These are phyloP conservation scores for Spirogloea muscicola DNA, from an alignment of 139 green algal species.

Conservation along the genomic window DNA sequence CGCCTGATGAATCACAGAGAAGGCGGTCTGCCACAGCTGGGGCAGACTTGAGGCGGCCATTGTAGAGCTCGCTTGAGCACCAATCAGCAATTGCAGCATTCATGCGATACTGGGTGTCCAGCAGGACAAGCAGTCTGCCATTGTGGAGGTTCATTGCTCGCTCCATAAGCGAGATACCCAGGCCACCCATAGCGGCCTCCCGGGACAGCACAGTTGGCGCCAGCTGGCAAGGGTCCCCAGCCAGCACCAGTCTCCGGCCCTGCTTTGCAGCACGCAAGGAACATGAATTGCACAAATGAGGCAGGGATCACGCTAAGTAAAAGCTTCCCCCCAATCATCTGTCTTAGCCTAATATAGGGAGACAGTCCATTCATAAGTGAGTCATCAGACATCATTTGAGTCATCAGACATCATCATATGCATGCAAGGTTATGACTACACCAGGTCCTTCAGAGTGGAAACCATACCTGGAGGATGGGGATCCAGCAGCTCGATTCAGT, in stretches of 20 bases:
- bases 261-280: too few relatives aligned
- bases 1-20: slow-evolving; percentile 8
- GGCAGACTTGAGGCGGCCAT: slow-evolving; percentile 23
- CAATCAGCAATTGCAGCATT: slow-evolving; percentile 39
- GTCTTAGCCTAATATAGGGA: too few relatives aligned
- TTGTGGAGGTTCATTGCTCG: too few relatives aligned
- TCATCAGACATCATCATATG: too few relatives aligned
- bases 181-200: slow-evolving; percentile 27
- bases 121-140: too few relatives aligned
- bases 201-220: slow-evolving; percentile 44
- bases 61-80: slow-evolving; percentile 43
- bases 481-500: slow-evolving; percentile 52
- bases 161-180: slow-evolving; percentile 48
- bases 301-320: too few relatives aligned
- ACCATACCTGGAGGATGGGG: slow-evolving; percentile 26
- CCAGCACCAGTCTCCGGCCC: slow-evolving; percentile 26
- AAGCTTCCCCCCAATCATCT: too few relatives aligned
- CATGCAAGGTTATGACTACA: too few relatives aligned
- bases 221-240: slow-evolving; percentile 53
- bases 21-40: slow-evolving; percentile 4
- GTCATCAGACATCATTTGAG: too few relatives aligned
- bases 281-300: too few relatives aligned
- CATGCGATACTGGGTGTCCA: slow-evolving; percentile 52
- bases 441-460: too few relatives aligned
- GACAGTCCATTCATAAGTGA: too few relatives aligned